Percentiles rank a stretch among this genome's conserved stretches.
phyloP scores from a whole-genome alignment of 345 rosid genomes.

The Dimocarpus longan region DNA sequence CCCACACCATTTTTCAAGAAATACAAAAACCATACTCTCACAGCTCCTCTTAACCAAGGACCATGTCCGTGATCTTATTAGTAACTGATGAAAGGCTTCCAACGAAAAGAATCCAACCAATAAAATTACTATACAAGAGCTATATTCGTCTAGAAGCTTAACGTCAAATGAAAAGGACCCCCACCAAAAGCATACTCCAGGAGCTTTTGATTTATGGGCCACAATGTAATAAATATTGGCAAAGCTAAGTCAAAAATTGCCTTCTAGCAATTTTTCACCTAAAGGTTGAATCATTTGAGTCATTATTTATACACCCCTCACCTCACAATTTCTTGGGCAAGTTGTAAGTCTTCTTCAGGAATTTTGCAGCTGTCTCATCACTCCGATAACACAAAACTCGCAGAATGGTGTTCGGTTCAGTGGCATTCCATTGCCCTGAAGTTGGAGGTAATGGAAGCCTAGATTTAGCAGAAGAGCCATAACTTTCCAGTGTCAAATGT shows the following conservation, averaged over 20 bases:
- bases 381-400: slow-evolving; percentile 81
- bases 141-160: neutral
- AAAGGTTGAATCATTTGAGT: neutral
- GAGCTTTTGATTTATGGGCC: neutral
- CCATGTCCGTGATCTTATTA: neutral
- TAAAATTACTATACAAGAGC: slow-evolving; percentile 14
- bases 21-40: neutral
- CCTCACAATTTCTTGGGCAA: slow-evolving; percentile 74
- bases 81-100: slow-evolving; percentile 1
- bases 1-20: neutral
- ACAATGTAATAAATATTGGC: slow-evolving; percentile 6
- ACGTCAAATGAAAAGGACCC: neutral
- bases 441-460: slow-evolving; percentile 86
- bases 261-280: neutral
- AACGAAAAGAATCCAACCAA: slow-evolving; percentile 13
- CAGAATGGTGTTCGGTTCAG: slow-evolving; percentile 81
- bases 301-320: neutral
- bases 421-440: slow-evolving; percentile 82
- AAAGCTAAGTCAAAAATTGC: neutral
- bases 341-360: slow-evolving; percentile 86
- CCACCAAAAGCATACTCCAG: slow-evolving; percentile 1
- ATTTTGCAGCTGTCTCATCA: slow-evolving; percentile 78
- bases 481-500: slow-evolving; percentile 51
- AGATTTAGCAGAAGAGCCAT: slow-evolving; percentile 70
- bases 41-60: neutral